Evolutionary conservation across 2,329 filamentous ascomycete genomes (phyloP).

Genomic region (Fonsecaea monophora): DNA sequence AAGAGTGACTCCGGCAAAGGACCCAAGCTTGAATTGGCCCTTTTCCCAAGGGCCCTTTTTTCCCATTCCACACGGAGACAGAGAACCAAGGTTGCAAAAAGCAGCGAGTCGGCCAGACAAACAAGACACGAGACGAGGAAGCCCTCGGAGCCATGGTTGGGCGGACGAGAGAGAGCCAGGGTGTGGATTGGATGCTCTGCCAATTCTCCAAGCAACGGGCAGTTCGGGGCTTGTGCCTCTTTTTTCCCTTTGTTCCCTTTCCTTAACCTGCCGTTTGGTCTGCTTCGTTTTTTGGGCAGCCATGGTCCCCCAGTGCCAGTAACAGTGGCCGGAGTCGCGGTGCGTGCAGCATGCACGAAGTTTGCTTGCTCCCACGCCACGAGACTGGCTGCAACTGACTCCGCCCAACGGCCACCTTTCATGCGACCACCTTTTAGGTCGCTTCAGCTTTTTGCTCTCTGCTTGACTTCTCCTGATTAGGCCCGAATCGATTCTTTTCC

Average conservation of each 20-base stretch:
- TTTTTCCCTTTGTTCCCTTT: not conserved
- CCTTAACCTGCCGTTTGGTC: conserved; percentile 5
- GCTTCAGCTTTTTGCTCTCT: conserved; percentile 25
- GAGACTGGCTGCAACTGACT: conserved; percentile 32
- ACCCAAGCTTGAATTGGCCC: not conserved
- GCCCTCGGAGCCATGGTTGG: conserved; percentile 24
- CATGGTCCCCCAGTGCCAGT: conserved; percentile 11
- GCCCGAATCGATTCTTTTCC: conserved; percentile 12
- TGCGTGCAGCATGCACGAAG: conserved; percentile 25
- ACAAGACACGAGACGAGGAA: conserved; percentile 9
- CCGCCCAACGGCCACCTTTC: conserved; percentile 28
- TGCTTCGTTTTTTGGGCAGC: conserved; percentile 32
- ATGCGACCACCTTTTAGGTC: conserved; percentile 36
- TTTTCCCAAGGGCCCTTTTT: not conserved
- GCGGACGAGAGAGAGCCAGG: conserved; percentile 21
- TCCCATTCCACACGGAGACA: not conserved
- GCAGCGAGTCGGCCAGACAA: conserved; percentile 14
- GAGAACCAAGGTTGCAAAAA: conserved; percentile 10
- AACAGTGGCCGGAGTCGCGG: conserved; percentile 21
- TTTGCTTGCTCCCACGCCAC: conserved; percentile 26
- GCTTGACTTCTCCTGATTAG: conserved; percentile 12
- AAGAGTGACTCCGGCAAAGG: conserved; percentile 3
- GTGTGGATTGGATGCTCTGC: conserved; percentile 34
- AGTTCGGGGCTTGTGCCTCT: not conserved
- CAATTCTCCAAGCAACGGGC: conserved; percentile 7